These are phyloP conservation scores for Heimioporus sp. DNA, from an alignment of 768 basidiomycete genomes.

Conservation along the genomic window DNA sequence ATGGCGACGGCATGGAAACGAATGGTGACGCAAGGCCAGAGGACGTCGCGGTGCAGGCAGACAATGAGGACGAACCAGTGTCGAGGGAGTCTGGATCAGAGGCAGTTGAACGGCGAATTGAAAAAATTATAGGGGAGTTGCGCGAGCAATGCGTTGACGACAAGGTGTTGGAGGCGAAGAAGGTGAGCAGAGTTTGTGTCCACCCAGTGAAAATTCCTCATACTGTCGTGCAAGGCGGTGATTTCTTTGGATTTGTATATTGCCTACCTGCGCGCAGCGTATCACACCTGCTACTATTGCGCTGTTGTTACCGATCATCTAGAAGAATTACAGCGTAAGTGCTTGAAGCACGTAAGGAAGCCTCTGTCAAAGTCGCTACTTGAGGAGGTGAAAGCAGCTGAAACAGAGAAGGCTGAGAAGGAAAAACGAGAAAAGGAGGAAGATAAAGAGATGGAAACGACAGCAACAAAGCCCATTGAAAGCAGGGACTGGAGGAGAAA, in stretches of 20 bases:
- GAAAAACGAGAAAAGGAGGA: conserved; percentile 48
- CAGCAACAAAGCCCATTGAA: conserved; percentile 37
- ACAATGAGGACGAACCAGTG: conserved; percentile 45
- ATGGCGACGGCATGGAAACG: conserved; percentile 22
- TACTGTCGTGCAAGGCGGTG: conserved; percentile 51
- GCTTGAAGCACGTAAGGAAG: conserved; percentile 87
- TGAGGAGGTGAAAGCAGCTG: conserved; percentile 60
- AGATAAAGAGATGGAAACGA: conserved; percentile 37
- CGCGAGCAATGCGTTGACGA: conserved; percentile 68
- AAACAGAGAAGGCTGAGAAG: conserved; percentile 44
- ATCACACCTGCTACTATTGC: conserved; percentile 98
- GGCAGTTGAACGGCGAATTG: conserved; percentile 79
- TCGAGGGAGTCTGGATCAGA: conserved; percentile 67
- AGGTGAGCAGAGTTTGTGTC: conserved; percentile 46
- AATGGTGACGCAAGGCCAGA: conserved; percentile 28
- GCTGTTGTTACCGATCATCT: conserved; percentile 87
- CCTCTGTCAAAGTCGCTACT: conserved; percentile 59
- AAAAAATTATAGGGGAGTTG: conserved; percentile 70
- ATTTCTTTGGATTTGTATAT: conserved; percentile 90
- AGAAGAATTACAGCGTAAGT: conserved; percentile 95
- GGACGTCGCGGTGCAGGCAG: conserved; percentile 32
- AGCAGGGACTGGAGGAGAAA: conserved; percentile 59
- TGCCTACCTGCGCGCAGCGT: conserved; percentile 89
- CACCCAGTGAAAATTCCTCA: conserved; percentile 16
- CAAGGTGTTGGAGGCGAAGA: conserved; percentile 64